phyloP scores from a whole-genome alignment of 768 basidiomycete species.

The Mycena polygramma region DNA sequence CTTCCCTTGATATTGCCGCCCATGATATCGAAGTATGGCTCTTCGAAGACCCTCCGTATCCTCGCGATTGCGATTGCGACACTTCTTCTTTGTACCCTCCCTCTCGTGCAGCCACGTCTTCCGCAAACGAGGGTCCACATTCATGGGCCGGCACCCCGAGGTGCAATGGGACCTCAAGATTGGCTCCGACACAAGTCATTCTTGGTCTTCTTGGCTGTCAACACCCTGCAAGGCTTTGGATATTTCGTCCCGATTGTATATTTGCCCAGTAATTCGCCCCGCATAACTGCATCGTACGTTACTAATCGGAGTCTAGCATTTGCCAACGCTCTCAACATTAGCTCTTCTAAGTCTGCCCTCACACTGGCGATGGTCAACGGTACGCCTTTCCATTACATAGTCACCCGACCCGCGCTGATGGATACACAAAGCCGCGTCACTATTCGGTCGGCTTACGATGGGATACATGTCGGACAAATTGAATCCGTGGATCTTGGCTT shows the following conservation, averaged over 20 bases:
- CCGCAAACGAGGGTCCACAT: conserved; percentile 35
- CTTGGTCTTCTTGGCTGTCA: conserved; percentile 40
- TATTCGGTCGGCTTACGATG: conserved; percentile 42
- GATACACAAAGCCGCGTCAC: conserved; percentile 27
- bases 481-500: conserved; percentile 40
- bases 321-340: conserved; percentile 42
- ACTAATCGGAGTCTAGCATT: conserved; percentile 36
- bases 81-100: conserved; percentile 40
- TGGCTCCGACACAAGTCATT: conserved; percentile 38
- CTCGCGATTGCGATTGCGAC: conserved; percentile 37
- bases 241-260: conserved; percentile 45
- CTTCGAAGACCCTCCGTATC: conserved; percentile 41
- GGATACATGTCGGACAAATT: conserved; percentile 46
- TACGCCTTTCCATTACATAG: conserved; percentile 1
- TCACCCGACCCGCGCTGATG: background rate
- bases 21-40: conserved; percentile 42
- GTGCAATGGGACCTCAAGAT: conserved; percentile 9
- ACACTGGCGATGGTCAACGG: conserved; percentile 45
- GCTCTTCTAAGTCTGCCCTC: conserved; percentile 39
- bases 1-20: conserved; percentile 44
- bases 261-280: conserved; percentile 42
- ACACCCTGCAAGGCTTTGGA: conserved; percentile 44
- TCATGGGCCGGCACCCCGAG: conserved; percentile 18
- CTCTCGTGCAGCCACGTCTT: conserved; percentile 43
- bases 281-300: background rate